Conservation (phyloP, 345 rosid species). For the Tarenaya hassleriana region DNA sequence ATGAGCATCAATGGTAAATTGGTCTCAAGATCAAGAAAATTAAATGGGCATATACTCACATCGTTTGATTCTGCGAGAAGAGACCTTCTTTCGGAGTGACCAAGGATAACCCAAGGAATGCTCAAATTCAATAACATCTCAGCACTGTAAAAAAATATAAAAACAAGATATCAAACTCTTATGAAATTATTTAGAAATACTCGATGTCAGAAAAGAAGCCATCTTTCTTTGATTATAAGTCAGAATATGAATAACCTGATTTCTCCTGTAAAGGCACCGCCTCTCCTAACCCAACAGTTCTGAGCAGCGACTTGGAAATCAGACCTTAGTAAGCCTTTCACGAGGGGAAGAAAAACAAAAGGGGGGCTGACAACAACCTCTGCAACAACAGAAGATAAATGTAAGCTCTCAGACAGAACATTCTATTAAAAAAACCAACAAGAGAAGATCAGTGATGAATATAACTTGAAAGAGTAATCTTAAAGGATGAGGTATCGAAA, state of each 20-base stretch:
- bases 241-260: constrained; percentile 67
- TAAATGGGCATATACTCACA: constrained; percentile 35
- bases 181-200: no score
- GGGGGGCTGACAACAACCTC: constrained; percentile 96
- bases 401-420: not conserved
- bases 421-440: no score
- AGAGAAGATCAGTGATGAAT: no score
- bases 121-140: constrained; percentile 83
- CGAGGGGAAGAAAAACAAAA: constrained; percentile 64
- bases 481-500: constrained; percentile 8
- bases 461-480: not conserved
- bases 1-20: no score
- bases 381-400: constrained; percentile 17
- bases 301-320: constrained; percentile 86
- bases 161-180: no score
- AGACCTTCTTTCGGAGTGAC: constrained; percentile 86
- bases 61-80: constrained; percentile 62
- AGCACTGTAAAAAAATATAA: no score
- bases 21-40: not conserved
- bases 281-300: constrained; percentile 92
- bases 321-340: constrained; percentile 52
- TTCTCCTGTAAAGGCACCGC: constrained; percentile 96
- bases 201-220: no score
- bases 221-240: no score
- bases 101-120: constrained; percentile 91